Percentiles rank a stretch among this genome's conserved stretches.
Evolutionary conservation across 2,329 filamentous ascomycete species (phyloP).

Genomic region (Exophiala xenobiotica): DNA sequence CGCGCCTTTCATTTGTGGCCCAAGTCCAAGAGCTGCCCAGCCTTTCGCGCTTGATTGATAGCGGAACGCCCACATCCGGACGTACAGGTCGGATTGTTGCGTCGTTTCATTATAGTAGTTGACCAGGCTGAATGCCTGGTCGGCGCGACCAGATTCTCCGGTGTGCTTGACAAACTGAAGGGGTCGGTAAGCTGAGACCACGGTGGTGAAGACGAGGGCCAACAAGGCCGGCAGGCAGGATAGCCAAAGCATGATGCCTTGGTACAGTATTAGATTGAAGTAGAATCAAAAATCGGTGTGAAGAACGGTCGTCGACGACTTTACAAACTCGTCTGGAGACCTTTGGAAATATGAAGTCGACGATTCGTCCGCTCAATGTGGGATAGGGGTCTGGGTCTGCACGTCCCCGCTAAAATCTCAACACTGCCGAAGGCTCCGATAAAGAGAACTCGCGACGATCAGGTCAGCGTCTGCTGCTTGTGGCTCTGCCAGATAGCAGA

Average conservation of each 20-base stretch:
- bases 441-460: too few relatives aligned
- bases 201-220: constrained; percentile 11
- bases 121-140: constrained; percentile 29
- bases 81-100: constrained; percentile 27
- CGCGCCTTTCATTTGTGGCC: constrained; percentile 29
- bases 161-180: constrained; percentile 32
- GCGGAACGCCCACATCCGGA: constrained; percentile 30
- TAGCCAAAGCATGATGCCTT: constrained; percentile 7
- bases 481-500: background rate
- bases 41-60: constrained; percentile 26
- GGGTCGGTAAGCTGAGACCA: constrained; percentile 29
- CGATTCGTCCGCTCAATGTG: constrained; percentile 3
- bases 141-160: constrained; percentile 26
- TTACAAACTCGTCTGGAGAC: background rate
- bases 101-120: constrained; percentile 31
- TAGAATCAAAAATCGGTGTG: background rate
- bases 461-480: too few relatives aligned
- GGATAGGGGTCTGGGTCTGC: background rate
- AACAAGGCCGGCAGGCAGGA: constrained; percentile 9
- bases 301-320: background rate
- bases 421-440: background rate
- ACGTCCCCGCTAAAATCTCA: background rate
- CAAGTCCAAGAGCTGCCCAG: constrained; percentile 30
- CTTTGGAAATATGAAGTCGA: constrained; percentile 4
- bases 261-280: background rate